Conservation (phyloP, 1,284 basidiomycete genomes). For the Ganoderma lingzhi region DNA sequence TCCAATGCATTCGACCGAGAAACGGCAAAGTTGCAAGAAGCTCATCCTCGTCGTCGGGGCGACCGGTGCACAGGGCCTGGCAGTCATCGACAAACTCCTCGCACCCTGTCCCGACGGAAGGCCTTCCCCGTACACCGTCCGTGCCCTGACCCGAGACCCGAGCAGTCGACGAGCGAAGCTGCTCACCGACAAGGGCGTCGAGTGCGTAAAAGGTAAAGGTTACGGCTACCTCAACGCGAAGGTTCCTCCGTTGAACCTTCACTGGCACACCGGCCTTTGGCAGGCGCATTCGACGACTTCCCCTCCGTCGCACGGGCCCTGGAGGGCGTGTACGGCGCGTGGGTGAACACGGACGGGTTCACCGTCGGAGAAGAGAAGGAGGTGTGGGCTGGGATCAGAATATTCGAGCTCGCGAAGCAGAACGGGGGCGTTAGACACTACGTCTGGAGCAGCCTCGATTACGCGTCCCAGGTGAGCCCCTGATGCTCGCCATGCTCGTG, state of each 20-base stretch:
- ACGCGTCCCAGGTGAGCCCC: conserved; percentile 50
- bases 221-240: neutral
- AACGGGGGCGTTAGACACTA: conserved; percentile 49
- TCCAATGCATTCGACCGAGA: conserved; percentile 3
- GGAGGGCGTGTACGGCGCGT: conserved; percentile 53
- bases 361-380: conserved; percentile 54
- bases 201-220: conserved; percentile 51
- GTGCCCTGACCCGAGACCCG: conserved; percentile 55
- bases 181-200: conserved; percentile 49
- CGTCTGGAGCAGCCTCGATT: conserved; percentile 57
- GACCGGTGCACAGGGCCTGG: conserved; percentile 58
- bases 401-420: conserved; percentile 57
- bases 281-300: conserved; percentile 44
- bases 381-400: conserved; percentile 51
- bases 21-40: conserved; percentile 31
- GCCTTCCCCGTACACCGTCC: conserved; percentile 54
- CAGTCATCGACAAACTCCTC: conserved; percentile 53
- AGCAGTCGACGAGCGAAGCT: conserved; percentile 46
- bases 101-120: conserved; percentile 46
- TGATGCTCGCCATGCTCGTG: neutral
- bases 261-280: neutral
- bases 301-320: conserved; percentile 44
- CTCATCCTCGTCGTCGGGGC: conserved; percentile 60
- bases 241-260: neutral
- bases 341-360: conserved; percentile 57